Evolutionary conservation across 1,284 basidiomycete genomes (phyloP), one percentile per base, ranked within the genome.

Genomic region (Wallemia mellicola): DNA sequence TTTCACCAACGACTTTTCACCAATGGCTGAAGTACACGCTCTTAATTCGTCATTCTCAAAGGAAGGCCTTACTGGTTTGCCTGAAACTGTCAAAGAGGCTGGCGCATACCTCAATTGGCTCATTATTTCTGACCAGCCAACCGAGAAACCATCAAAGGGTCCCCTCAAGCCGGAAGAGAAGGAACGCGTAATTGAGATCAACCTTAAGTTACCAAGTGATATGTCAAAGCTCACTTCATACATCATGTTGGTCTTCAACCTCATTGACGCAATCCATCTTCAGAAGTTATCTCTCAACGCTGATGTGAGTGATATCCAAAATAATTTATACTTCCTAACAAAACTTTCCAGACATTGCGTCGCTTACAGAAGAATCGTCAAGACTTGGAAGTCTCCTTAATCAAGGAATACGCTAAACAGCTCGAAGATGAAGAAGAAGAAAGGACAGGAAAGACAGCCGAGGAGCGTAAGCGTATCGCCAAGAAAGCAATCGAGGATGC

Each of bases 71-170:
- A 48, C 38, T 48, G 38, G 38, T n/a, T 48, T 48, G 19, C 9
- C 19, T 7, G 38, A 48, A n/a, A 48, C 38, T 7, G 38, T 48
- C 9, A 7, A n/a, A 3, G 38, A 48, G 38, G 19, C 5, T 11
- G 38, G 38, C 9, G 38, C 5, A 3, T 26, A 9, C 5, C 55
- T 57, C 14, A 57, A 57, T 24, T 57, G 27, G 25, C 55, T 57
- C 55, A 57, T 57, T 25, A 76, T 91, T 61, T 84, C 86, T 26
- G 86, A 91, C 72, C 83, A 86, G 67, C 83, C 86, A 11, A 74
- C 79, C 61, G 73, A 75, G 28, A 79, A 81, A 60, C 86, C 86
- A 1, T 25, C 61, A 28, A 64, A 63, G 5, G 71, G 70, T 7
- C 76, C 80, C 0, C 65, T 79, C 58, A 65, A 63, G 61, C 60